Base-by-base conservation (phyloP, 306 rosid species). In the Sindora glabra region DNA sequence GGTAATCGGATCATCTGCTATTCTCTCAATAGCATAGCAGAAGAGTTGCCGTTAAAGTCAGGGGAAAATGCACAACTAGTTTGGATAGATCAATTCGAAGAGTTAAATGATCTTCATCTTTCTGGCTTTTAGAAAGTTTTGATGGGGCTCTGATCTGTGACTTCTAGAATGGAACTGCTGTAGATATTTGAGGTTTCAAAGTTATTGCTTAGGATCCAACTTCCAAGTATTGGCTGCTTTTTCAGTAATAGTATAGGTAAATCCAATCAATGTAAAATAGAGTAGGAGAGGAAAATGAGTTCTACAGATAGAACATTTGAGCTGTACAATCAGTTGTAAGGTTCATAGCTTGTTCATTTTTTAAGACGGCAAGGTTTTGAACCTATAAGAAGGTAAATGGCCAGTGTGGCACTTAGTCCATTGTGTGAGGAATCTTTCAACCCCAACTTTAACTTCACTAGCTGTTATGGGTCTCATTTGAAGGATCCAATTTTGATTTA, bases 341-440 rank as follows among this genome's bases (percentile, higher is more conserved):
- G 81, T 68, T 76, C 78, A 48, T 48, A 44, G 40, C 67, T 65
- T 80, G 74, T 68, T 68, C 37, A 26, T 48, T 57, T 72, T n/a
- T 54, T 37, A 29, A 66, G 67, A 48, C 69, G 34, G 63, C 77
- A 59, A 73, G 80, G 61, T 67, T 77, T 34, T 78, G 74, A 53
- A 50, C 73, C 76, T 56, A 62, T 51, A 49, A 69, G 44, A 27
- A 50, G 65, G 51, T 33, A 66, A 4, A 86, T 86, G 94, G 86
- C 86, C 53, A 77, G 74, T 65, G 77, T 86, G 57, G 84, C 82
- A 46, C 74, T 72, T 37, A 19, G 73, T 64, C 79, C 86, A 2
- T 62, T 65, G 56, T 29, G 42, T 24, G 79, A 74, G n/a, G 70
- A 79, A 16, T 22, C 72, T 27, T 52, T 69, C 21, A 39, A 59